Evolutionary conservation across 306 rosid species (phyloP).

Genomic region (Acacia crassicarpa): DNA sequence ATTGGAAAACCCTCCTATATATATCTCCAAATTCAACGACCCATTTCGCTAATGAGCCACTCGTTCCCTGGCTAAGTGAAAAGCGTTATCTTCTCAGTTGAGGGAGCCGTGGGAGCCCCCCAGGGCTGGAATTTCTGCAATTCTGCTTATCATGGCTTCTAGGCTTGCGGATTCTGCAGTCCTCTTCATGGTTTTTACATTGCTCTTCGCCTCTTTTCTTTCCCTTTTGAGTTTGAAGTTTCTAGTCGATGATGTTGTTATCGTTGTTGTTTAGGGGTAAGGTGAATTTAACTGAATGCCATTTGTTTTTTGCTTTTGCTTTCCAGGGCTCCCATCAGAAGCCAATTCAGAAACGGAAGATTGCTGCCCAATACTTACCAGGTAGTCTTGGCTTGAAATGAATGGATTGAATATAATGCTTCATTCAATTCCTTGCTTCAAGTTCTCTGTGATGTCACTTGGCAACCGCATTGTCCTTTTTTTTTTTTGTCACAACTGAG

Average conservation of each 20-base stretch:
- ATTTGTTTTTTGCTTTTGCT: slow-evolving; percentile 23
- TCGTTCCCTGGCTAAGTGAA: neutral
- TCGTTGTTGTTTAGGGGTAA: neutral
- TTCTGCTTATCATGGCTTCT: slow-evolving; percentile 64
- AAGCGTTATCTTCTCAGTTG: neutral
- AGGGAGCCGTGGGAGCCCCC: slow-evolving; percentile 12
- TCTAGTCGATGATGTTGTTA: neutral
- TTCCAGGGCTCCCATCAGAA: slow-evolving; percentile 53
- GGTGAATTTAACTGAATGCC: slow-evolving; percentile 30
- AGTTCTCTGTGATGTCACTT: neutral
- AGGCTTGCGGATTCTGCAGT: slow-evolving; percentile 61
- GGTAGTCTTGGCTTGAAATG: slow-evolving; percentile 36
- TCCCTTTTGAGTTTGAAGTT: neutral
- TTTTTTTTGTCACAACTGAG: neutral
- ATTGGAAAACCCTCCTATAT: neutral
- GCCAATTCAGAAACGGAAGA: slow-evolving; percentile 43
- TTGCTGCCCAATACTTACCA: slow-evolving; percentile 48
- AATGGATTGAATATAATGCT: neutral
- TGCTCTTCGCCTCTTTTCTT: neutral
- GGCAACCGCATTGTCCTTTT: neutral
- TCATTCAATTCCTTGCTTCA: neutral
- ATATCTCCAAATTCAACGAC: neutral
- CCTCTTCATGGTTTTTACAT: slow-evolving; percentile 46
- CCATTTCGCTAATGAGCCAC: neutral
- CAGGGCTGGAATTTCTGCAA: slow-evolving; percentile 21